Evolutionary conservation across 2,329 filamentous ascomycete genomes (phyloP).

Genomic region (Pyricularia pennisetigena): DNA sequence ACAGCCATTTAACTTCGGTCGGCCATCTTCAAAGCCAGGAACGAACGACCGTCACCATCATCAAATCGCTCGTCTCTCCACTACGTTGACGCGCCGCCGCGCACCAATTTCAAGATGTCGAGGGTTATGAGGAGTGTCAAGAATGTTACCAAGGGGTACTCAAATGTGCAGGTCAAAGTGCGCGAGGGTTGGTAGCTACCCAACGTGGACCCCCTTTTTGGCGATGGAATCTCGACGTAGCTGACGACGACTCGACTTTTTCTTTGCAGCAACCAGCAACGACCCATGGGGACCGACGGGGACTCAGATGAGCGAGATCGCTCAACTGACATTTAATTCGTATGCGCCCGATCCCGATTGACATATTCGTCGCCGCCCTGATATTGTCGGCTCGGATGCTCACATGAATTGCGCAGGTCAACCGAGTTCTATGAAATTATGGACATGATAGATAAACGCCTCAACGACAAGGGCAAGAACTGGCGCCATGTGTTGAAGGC

Average conservation of each 20-base stretch:
- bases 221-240: background rate
- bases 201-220: background rate
- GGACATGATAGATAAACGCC: slow-evolving; percentile 97
- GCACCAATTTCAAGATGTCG: slow-evolving; percentile 55
- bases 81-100: slow-evolving; percentile 11
- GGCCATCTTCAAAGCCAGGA: background rate
- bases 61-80: background rate
- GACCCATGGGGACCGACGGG: slow-evolving; percentile 97
- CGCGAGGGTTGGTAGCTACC: slow-evolving; percentile 65
- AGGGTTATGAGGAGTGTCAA: slow-evolving; percentile 96
- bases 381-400: slow-evolving; percentile 1
- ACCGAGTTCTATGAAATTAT: slow-evolving; percentile 99
- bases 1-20: background rate
- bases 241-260: slow-evolving; percentile 17
- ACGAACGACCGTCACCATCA: background rate
- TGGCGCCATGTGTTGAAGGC: slow-evolving; percentile 98
- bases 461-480: slow-evolving; percentile 99
- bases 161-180: slow-evolving; percentile 92
- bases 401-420: slow-evolving; percentile 44
- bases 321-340: slow-evolving; percentile 96
- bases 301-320: slow-evolving; percentile 97
- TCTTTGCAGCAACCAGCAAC: slow-evolving; percentile 80
- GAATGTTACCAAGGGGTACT: slow-evolving; percentile 99
- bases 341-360: slow-evolving; percentile 34
- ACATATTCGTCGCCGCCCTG: background rate